Percentiles rank a stretch among this genome's conserved stretches.
Evolutionary conservation across 495 filamentous ascomycete species (phyloP).

Genomic region (Astrothelium macrocarpum): DNA sequence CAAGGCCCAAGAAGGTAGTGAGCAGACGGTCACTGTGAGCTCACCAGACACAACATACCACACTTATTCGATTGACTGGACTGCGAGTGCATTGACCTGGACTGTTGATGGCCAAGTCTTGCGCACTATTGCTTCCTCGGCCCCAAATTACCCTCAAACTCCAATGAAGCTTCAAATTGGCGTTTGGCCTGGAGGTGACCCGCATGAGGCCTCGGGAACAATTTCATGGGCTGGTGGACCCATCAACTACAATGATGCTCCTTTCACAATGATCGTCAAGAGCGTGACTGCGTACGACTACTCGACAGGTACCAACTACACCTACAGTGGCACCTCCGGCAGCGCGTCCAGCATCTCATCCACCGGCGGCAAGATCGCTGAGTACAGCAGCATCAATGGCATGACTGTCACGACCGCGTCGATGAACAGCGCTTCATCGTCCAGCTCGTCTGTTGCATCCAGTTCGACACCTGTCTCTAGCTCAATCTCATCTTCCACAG

Average conservation of each 20-base stretch:
- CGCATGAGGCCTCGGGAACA: conserved; percentile 60
- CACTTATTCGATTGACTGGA: conserved; percentile 91
- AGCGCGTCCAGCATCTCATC: conserved; percentile 71
- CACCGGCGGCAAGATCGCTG: conserved; percentile 51
- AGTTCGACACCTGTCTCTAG: neutral
- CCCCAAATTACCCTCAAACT: conserved; percentile 75
- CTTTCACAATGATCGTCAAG: conserved; percentile 78
- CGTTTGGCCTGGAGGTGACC: conserved; percentile 78
- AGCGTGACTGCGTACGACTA: conserved; percentile 74
- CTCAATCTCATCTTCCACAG: neutral
- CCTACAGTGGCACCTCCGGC: conserved; percentile 65
- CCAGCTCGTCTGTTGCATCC: neutral
- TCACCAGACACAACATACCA: conserved; percentile 58
- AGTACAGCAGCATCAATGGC: conserved; percentile 5
- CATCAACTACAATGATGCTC: conserved; percentile 68
- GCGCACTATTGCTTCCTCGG: conserved; percentile 53
- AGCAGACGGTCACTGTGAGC: conserved; percentile 54
- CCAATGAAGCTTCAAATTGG: conserved; percentile 83
- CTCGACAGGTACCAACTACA: conserved; percentile 75
- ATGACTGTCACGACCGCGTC: neutral
- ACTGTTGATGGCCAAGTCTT: conserved; percentile 62
- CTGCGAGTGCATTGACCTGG: conserved; percentile 65
- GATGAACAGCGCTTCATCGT: neutral
- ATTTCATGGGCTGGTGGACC: conserved; percentile 81
- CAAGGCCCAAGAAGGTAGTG: conserved; percentile 66